Evolutionary conservation across 805 yeast genomes (phyloP), one percentile per base, ranked within the genome.

Genomic region (Wickerhamiella alocasiicola): DNA sequence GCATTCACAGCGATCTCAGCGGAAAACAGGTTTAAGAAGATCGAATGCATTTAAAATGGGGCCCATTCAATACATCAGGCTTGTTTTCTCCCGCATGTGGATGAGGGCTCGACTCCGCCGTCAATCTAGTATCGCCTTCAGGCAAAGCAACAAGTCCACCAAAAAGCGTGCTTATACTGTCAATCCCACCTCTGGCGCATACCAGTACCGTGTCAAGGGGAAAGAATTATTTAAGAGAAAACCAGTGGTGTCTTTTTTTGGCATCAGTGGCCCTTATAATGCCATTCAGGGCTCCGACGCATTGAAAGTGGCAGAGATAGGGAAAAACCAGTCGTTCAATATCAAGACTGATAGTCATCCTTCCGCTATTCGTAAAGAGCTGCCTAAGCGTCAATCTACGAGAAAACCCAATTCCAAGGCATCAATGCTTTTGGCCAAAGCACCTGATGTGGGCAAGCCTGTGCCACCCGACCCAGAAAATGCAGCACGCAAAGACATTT

Each of bases 131-230:
- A 28, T 36, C 27, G 5, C 16, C 16, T 52, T 48, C 33, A 25
- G 26, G 15, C 27, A 45, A 18, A 34, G 37, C 19, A 15, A 25
- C 11, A 43, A 39, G 29, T 37, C 46, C 21, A 45, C 43, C 16
- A 42, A 53, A 13, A 46, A 51, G 27, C 48, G 52, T 0, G 44
- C 51, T 11, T 49, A 46, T 17, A 43, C 48, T 3, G 43, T 51
- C 26, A 44, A 49, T 3, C 53, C 56, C 9, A 52, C 51, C 19
- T 26, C 35, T 2, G 45, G 51, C 7, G 36, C 42, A 13, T 39
- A 39, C 30, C 38, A 42, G 13, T 49, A 49, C 34, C 26, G 34
- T 3, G 43, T 46, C 21, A 34, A 39, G 9, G 34, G 19, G n/a
- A 35, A 45, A 1, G 51, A 51, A 16, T 17, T 51, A 5, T 19